These are phyloP conservation scores for Aspergillus diversus DNA, from an alignment of 495 filamentous ascomycete species.

Conservation along the genomic window DNA sequence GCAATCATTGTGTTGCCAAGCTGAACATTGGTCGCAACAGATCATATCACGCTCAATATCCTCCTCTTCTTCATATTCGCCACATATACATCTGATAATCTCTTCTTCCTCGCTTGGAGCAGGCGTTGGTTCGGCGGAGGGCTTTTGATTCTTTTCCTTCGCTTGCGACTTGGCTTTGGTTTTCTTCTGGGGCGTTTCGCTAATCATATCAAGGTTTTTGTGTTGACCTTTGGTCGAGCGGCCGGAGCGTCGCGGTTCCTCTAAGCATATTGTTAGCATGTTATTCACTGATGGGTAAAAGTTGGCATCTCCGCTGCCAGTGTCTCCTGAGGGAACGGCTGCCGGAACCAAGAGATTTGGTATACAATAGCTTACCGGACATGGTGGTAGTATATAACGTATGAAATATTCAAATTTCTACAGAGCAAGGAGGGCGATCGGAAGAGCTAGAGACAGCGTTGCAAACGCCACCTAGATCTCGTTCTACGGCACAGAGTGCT, in stretches of 20 bases:
- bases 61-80: conserved; percentile 80
- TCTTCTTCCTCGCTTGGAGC: conserved; percentile 66
- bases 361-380: conserved; percentile 54
- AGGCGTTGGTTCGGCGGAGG: conserved; percentile 53
- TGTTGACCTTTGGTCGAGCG: conserved; percentile 96
- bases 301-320: conserved; percentile 14
- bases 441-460: conserved; percentile 23
- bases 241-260: conserved; percentile 90
- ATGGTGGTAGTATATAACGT: conserved; percentile 37
- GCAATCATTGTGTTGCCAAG: conserved; percentile 97
- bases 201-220: conserved; percentile 73
- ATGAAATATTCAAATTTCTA: conserved; percentile 39
- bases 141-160: conserved; percentile 54
- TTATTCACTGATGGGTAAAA: conserved; percentile 14
- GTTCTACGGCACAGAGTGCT: conserved; percentile 51
- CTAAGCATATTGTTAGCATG: conserved; percentile 51
- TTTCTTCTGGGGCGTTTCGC: conserved; percentile 65
- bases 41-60: conserved; percentile 84
- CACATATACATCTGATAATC: conserved; percentile 92
- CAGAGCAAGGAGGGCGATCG: conserved; percentile 35
- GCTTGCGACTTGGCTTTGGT: conserved; percentile 62
- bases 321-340: conserved; percentile 11
- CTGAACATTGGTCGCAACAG: conserved; percentile 85
- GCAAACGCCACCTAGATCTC: conserved; percentile 38
- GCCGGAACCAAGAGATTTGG: conserved; percentile 15